These are phyloP conservation scores for Thozetella sp. DNA, from an alignment of 495 filamentous ascomycete species.

Conservation along the genomic window DNA sequence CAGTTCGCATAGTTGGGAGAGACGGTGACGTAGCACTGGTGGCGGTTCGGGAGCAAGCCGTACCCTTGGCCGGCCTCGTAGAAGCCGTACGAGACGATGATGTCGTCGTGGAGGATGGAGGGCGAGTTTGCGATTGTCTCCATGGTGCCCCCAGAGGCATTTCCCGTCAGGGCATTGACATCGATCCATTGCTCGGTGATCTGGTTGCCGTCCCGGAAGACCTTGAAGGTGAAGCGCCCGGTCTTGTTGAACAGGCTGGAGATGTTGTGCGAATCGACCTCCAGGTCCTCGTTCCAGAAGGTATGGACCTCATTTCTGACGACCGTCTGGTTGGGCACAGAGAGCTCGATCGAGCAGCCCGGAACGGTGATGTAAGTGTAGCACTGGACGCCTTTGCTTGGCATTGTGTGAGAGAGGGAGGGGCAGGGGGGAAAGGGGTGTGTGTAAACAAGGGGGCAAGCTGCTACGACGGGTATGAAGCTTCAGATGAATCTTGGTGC, in stretches of 20 bases:
- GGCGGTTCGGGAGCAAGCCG: slow-evolving; percentile 41
- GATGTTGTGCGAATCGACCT: slow-evolving; percentile 47
- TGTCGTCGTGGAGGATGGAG: slow-evolving; percentile 33
- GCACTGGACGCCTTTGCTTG: slow-evolving; percentile 49
- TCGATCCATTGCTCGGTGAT: slow-evolving; percentile 40
- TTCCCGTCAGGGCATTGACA: slow-evolving; percentile 50
- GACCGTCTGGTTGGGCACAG: slow-evolving; percentile 40
- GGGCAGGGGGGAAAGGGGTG: background rate
- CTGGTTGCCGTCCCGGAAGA: slow-evolving; percentile 35
- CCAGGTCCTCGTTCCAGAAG: slow-evolving; percentile 40
- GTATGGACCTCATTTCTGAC: slow-evolving; percentile 24
- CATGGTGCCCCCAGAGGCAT: slow-evolving; percentile 47
- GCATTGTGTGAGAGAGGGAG: slow-evolving; percentile 33
- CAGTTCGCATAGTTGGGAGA: slow-evolving; percentile 42
- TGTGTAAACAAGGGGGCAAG: background rate
- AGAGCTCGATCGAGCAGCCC: slow-evolving; percentile 43
- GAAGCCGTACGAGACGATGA: slow-evolving; percentile 50
- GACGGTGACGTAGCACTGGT: slow-evolving; percentile 56
- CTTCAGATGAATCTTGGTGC: too few species aligned
- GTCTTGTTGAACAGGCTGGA: slow-evolving; percentile 41
- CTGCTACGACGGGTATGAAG: too few species aligned
- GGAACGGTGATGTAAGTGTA: slow-evolving; percentile 49
- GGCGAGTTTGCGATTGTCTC: slow-evolving; percentile 41
- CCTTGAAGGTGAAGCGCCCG: slow-evolving; percentile 49
- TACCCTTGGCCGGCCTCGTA: slow-evolving; percentile 51